Conservation (phyloP, 805 yeast species). For the Metschnikowia vanudenii region DNA sequence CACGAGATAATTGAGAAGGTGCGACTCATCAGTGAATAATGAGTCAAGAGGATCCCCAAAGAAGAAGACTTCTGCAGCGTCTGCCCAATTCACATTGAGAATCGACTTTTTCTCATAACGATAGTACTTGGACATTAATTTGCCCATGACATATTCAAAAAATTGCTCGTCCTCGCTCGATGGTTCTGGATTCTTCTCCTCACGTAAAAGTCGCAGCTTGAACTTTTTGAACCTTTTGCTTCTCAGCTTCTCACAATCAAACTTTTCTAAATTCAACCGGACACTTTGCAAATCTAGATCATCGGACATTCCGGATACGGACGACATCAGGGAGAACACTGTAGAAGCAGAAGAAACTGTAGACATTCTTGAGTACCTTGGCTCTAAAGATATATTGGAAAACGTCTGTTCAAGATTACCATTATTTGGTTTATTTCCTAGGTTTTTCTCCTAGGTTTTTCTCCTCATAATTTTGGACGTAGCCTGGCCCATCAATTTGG, state of each 20-base stretch:
- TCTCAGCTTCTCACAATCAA: slow-evolving; percentile 5
- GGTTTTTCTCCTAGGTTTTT: background rate
- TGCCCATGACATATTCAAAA: slow-evolving; percentile 6
- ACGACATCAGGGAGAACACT: slow-evolving; percentile 6
- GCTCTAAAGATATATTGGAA: background rate
- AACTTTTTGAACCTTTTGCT: slow-evolving; percentile 5
- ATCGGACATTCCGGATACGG: slow-evolving; percentile 10
- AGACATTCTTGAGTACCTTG: background rate
- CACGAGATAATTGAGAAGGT: slow-evolving; percentile 16
- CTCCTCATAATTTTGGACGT: background rate
- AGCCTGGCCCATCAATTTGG: background rate
- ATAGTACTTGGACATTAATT: slow-evolving; percentile 7
- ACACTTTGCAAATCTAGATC: slow-evolving; percentile 20
- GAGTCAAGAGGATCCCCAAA: slow-evolving; percentile 21
- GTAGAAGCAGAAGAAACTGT: slow-evolving; percentile 6
- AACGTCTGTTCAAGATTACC: background rate
- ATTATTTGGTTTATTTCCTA: background rate
- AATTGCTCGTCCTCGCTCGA: slow-evolving; percentile 12
- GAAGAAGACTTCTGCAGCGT: slow-evolving; percentile 22
- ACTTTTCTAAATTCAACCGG: slow-evolving; percentile 6
- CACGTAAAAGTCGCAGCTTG: slow-evolving; percentile 10
- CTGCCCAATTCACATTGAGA: slow-evolving; percentile 17
- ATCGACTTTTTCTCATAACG: slow-evolving; percentile 9
- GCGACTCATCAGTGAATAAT: slow-evolving; percentile 13
- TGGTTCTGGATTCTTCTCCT: slow-evolving; percentile 1